Percentiles rank a stretch among this genome's conserved stretches.
Conservation (phyloP, 371 early-diverging fungal species). For the Globomyces sp. region DNA sequence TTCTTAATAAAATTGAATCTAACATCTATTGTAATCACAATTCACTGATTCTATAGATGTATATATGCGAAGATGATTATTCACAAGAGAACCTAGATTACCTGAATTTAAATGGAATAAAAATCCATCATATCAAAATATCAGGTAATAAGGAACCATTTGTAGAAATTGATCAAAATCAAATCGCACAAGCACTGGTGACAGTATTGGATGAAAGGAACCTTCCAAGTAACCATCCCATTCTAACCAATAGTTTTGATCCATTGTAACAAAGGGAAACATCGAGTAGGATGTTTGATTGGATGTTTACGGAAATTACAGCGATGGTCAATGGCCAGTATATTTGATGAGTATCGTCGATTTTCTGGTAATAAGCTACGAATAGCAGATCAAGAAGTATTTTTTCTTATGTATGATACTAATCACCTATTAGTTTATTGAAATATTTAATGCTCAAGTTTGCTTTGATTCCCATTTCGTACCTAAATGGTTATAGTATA, state of each 20-base stretch:
- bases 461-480: not conserved
- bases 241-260: slow-evolving; percentile 58
- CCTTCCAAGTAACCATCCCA: slow-evolving; percentile 60
- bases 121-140: slow-evolving; percentile 73
- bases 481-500: slow-evolving; percentile 9
- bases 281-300: slow-evolving; percentile 90
- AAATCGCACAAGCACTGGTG: slow-evolving; percentile 74
- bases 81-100: slow-evolving; percentile 76
- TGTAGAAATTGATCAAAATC: slow-evolving; percentile 76
- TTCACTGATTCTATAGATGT: slow-evolving; percentile 43
- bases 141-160: slow-evolving; percentile 95
- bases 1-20: slow-evolving; percentile 86
- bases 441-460: slow-evolving; percentile 10
- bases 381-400: slow-evolving; percentile 82
- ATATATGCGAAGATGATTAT: slow-evolving; percentile 71
- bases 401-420: not conserved
- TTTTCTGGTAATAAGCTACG: slow-evolving; percentile 88
- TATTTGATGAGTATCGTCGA: slow-evolving; percentile 92
- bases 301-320: slow-evolving; percentile 92
- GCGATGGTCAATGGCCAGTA: slow-evolving; percentile 91
- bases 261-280: slow-evolving; percentile 94
- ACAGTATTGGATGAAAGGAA: slow-evolving; percentile 67
- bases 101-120: slow-evolving; percentile 67
- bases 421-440: slow-evolving; percentile 8
- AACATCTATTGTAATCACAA: slow-evolving; percentile 58